These are phyloP conservation scores for Fusarium sp. DNA, from an alignment of 2,329 filamentous ascomycete species.

Conservation along the genomic window DNA sequence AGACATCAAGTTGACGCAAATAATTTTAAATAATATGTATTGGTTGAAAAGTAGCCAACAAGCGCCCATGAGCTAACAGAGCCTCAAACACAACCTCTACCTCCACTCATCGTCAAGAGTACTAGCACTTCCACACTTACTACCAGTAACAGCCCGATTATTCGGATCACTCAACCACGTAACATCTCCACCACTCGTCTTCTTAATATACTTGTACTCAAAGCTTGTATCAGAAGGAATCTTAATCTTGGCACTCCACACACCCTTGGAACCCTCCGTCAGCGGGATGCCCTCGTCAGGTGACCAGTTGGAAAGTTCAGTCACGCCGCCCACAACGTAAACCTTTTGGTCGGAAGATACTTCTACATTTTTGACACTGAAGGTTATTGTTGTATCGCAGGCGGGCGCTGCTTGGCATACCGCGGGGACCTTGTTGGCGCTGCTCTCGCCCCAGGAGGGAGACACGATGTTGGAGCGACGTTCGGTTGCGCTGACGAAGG, in stretches of 20 bases:
- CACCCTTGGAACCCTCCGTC: slow-evolving; percentile 56
- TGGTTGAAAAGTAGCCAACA: background rate
- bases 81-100: background rate
- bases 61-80: too few species aligned
- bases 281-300: slow-evolving; percentile 59
- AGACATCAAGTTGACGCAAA: accelerated
- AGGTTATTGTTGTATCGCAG: slow-evolving; percentile 41
- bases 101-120: slow-evolving; percentile 30
- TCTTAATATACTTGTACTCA: slow-evolving; percentile 71
- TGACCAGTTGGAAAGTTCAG: slow-evolving; percentile 53
- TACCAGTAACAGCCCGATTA: slow-evolving; percentile 30
- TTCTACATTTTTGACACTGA: slow-evolving; percentile 30
- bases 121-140: slow-evolving; percentile 9
- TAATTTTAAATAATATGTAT: background rate
- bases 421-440: slow-evolving; percentile 30
- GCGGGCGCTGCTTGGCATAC: slow-evolving; percentile 40
- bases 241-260: slow-evolving; percentile 65
- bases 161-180: slow-evolving; percentile 69
- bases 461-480: slow-evolving; percentile 65
- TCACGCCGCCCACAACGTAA: slow-evolving; percentile 48
- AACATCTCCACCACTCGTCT: slow-evolving; percentile 60
- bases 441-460: slow-evolving; percentile 60
- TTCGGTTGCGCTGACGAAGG: slow-evolving; percentile 69
- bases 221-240: slow-evolving; percentile 64
- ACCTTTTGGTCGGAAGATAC: slow-evolving; percentile 31